A percentile compares a stretch with the other conserved stretches of the same genome.
Conservation (phyloP, 2,329 filamentous ascomycete genomes). For the Pezizomycotina sp. region DNA sequence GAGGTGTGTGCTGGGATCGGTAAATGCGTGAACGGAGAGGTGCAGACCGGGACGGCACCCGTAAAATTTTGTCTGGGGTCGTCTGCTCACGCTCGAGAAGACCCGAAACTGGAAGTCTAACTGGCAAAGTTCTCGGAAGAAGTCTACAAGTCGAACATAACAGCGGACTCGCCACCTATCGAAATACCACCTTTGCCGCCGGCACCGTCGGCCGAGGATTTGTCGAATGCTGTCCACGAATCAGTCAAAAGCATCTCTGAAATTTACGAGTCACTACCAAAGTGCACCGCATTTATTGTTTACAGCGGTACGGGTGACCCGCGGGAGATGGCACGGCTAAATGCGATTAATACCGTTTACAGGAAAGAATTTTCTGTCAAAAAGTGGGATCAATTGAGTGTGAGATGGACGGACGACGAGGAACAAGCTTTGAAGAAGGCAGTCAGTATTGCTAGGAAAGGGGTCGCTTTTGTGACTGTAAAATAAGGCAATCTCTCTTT, state of each 20-base stretch:
- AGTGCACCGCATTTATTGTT: constrained; percentile 48
- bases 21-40: constrained; percentile 36
- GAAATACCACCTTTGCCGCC: constrained; percentile 5
- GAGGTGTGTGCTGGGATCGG: constrained; percentile 41
- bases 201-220: constrained; percentile 6
- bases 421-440: constrained; percentile 46
- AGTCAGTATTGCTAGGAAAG: constrained; percentile 41
- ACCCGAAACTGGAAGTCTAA: constrained; percentile 49
- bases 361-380: constrained; percentile 48
- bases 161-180: constrained; percentile 5
- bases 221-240: constrained; percentile 19
- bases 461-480: constrained; percentile 47
- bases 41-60: constrained; percentile 39
- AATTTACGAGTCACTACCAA: constrained; percentile 43
- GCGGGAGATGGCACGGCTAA: constrained; percentile 46
- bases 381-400: constrained; percentile 50
- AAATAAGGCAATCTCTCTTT: constrained; percentile 34
- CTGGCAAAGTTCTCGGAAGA: constrained; percentile 26
- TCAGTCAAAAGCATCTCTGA: constrained; percentile 33
- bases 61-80: constrained; percentile 52
- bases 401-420: constrained; percentile 52
- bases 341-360: constrained; percentile 44
- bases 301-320: constrained; percentile 52
- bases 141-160: constrained; percentile 9
- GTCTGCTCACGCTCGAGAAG: constrained; percentile 49